Percentiles rank a stretch among this genome's conserved stretches.
Conservation (phyloP, 1,284 basidiomycete genomes). For the Apiotrichum gracile region DNA sequence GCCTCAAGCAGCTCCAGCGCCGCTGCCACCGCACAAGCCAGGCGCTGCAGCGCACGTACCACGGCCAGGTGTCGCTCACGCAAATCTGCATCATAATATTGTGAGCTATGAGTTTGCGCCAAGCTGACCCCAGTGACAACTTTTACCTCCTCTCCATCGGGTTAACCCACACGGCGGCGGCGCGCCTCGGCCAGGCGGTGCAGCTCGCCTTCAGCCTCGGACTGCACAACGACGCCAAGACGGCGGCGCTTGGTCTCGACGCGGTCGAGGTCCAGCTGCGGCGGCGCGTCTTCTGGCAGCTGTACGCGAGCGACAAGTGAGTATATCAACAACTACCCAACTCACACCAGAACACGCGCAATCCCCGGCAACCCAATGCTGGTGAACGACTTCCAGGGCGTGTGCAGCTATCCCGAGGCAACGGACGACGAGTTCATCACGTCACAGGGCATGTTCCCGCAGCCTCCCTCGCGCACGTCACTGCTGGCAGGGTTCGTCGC, state of each 20-base stretch:
- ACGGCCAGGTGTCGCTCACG: conserved; percentile 38
- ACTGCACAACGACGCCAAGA: conserved; percentile 41
- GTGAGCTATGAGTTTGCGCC: conserved; percentile 16
- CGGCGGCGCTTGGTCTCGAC: conserved; percentile 34
- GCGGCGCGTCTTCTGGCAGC: conserved; percentile 44
- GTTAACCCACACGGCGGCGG: conserved; percentile 37
- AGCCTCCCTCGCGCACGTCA: conserved; percentile 34
- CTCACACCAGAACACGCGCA: conserved; percentile 37
- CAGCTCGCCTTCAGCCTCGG: conserved; percentile 44
- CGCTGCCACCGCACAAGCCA: conserved; percentile 42
- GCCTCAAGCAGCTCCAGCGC: conserved; percentile 41
- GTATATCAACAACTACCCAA: neutral
- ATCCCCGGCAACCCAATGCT: conserved; percentile 44
- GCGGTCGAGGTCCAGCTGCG: conserved; percentile 42
- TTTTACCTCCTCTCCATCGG: conserved; percentile 45
- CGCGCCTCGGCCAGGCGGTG: conserved; percentile 41
- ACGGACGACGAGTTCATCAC: conserved; percentile 47
- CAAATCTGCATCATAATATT: conserved; percentile 45
- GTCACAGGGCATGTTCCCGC: conserved; percentile 44
- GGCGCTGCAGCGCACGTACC: conserved; percentile 39
- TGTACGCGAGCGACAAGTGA: conserved; percentile 42
- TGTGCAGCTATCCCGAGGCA: conserved; percentile 38
- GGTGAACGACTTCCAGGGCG: conserved; percentile 46
- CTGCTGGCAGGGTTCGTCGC: conserved; percentile 44
- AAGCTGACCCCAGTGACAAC: conserved; percentile 31